These are phyloP conservation scores for Excoecaria agallocha DNA, from an alignment of 345 rosid genomes.

Conservation along the genomic window DNA sequence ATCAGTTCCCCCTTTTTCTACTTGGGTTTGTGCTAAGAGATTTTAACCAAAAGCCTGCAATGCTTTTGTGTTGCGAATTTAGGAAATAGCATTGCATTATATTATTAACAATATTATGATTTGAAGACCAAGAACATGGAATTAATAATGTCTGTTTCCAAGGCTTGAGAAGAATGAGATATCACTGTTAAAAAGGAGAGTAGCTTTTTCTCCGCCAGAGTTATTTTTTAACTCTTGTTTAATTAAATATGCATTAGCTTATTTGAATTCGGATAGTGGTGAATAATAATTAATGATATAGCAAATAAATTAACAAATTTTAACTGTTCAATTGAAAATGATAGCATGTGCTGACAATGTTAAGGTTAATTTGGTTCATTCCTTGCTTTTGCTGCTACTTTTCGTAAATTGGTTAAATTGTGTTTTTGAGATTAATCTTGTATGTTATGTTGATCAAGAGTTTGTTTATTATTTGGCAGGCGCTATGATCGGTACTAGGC, in stretches of 20 bases:
- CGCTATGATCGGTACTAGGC: constrained; percentile 47
- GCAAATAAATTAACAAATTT: background rate
- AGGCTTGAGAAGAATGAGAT: too few species aligned
- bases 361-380: background rate
- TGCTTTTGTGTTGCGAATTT: background rate
- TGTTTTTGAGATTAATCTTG: too few species aligned
- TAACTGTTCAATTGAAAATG: background rate
- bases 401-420: background rate
- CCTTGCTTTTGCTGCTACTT: background rate
- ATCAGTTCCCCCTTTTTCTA: background rate
- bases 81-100: background rate
- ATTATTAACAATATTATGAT: background rate
- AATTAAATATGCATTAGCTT: too few species aligned
- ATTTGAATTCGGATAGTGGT: too few species aligned
- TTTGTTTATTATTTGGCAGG: constrained; percentile 30
- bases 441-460: background rate
- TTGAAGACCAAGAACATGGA: background rate
- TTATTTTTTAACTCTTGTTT: too few species aligned
- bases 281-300: background rate
- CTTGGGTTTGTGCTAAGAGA: too few species aligned
- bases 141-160: too few species aligned
- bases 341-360: background rate
- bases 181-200: too few species aligned
- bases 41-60: background rate
- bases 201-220: too few species aligned